Evolutionary conservation across 768 basidiomycete genomes (phyloP).

Genomic region (Boletus insuetus): DNA sequence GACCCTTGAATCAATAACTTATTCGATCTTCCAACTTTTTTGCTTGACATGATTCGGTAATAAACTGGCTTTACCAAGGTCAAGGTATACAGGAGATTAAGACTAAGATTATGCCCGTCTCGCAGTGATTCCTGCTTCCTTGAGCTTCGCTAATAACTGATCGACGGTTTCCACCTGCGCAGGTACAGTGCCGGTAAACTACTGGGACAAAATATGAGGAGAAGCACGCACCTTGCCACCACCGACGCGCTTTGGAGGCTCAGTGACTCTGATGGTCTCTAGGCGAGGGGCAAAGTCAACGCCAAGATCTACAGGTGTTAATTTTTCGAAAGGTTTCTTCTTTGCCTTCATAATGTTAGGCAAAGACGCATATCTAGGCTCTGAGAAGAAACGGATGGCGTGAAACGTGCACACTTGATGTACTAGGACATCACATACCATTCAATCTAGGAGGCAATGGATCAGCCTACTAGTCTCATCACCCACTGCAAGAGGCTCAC

Average conservation of each 20-base stretch:
- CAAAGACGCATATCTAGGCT: constrained; percentile 95
- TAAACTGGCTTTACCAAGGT: background rate
- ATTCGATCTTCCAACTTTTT: background rate
- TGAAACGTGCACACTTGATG: background rate
- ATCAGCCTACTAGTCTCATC: background rate
- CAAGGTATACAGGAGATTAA: constrained; percentile 2
- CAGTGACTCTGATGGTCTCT: constrained; percentile 83
- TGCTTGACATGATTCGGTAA: background rate
- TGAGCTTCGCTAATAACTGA: constrained; percentile 84
- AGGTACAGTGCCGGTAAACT: background rate
- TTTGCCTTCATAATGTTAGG: constrained; percentile 99
- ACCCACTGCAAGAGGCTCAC: constrained; percentile 42
- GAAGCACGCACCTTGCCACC: constrained; percentile 72
- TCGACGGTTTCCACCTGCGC: constrained; percentile 77
- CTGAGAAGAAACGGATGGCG: constrained; percentile 37
- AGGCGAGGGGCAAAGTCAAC: constrained; percentile 81
- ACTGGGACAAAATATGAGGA: background rate
- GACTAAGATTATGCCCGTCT: constrained; percentile 20
- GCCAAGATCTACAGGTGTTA: constrained; percentile 74
- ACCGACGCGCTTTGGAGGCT: constrained; percentile 88
- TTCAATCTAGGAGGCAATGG: constrained; percentile 52
- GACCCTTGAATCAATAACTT: constrained; percentile 21
- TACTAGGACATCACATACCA: constrained; percentile 40
- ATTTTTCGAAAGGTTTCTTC: constrained; percentile 91
- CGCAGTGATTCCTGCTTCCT: constrained; percentile 68